Conservation (phyloP, 2,329 filamentous ascomycete genomes). For the Thelonectria rubi region DNA sequence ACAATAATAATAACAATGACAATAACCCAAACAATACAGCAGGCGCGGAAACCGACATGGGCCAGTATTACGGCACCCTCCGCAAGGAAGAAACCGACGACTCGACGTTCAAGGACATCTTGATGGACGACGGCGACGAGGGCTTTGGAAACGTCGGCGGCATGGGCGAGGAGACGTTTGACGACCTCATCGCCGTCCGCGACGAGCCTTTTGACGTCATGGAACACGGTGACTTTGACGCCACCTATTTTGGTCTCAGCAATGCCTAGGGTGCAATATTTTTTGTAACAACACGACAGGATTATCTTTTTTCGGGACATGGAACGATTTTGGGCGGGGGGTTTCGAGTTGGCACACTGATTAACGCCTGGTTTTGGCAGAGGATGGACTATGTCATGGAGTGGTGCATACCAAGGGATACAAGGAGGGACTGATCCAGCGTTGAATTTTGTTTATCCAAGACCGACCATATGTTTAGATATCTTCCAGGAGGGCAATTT, state of each 20-base stretch:
- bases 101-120: constrained; percentile 55
- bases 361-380: too few relatives aligned
- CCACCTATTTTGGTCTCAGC: constrained; percentile 55
- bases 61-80: constrained; percentile 20
- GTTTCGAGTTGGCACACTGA: too few relatives aligned
- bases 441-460: too few relatives aligned
- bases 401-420: too few relatives aligned
- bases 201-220: constrained; percentile 52
- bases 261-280: not conserved
- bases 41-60: not conserved
- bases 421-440: too few relatives aligned
- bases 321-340: too few relatives aligned
- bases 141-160: constrained; percentile 46
- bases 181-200: constrained; percentile 59
- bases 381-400: too few relatives aligned
- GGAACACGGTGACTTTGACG: constrained; percentile 58
- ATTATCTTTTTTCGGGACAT: too few relatives aligned
- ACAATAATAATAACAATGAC: too few relatives aligned
- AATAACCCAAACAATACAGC: constrained; percentile 9
- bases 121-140: constrained; percentile 52
- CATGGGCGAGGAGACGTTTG: constrained; percentile 54
- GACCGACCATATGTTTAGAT: too few relatives aligned
- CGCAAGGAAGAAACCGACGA: constrained; percentile 41
- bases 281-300: not conserved
- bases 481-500: too few relatives aligned